A percentile compares a stretch with the other conserved stretches of the same genome.
Conservation (phyloP, 805 yeast species). For the Candida quercuum region DNA sequence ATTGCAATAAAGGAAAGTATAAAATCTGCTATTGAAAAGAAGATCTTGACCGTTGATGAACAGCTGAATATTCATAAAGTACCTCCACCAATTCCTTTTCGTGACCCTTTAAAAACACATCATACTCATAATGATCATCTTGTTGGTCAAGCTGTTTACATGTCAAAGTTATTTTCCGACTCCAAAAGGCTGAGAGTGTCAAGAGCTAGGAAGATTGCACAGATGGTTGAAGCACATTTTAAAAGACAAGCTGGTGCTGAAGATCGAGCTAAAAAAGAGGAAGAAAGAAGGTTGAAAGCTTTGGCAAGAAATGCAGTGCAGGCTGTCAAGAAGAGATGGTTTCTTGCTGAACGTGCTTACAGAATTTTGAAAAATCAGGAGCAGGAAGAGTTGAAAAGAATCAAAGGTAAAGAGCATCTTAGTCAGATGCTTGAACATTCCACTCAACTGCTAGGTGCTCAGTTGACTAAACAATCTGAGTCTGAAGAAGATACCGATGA, state of each 20-base stretch:
- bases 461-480: conserved; percentile 41
- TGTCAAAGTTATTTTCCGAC: conserved; percentile 67
- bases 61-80: conserved; percentile 33
- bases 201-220: conserved; percentile 68
- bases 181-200: conserved; percentile 57
- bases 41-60: conserved; percentile 39
- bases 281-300: conserved; percentile 61
- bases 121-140: conserved; percentile 69
- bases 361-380: conserved; percentile 69
- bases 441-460: conserved; percentile 84
- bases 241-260: conserved; percentile 83
- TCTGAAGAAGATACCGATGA: conserved; percentile 14
- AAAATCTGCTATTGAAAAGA: conserved; percentile 40
- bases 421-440: conserved; percentile 88
- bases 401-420: conserved; percentile 80
- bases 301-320: conserved; percentile 78
- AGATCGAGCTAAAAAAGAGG: conserved; percentile 71
- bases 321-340: conserved; percentile 89
- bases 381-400: conserved; percentile 71
- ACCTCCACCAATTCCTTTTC: conserved; percentile 37
- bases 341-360: conserved; percentile 78
- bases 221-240: conserved; percentile 82
- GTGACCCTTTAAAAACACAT: conserved; percentile 40
- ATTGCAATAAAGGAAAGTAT: conserved; percentile 35
- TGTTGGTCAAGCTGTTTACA: conserved; percentile 65